Conservation (phyloP, 164 flowering plant genomes). For the Chimonanthus praecox region DNA sequence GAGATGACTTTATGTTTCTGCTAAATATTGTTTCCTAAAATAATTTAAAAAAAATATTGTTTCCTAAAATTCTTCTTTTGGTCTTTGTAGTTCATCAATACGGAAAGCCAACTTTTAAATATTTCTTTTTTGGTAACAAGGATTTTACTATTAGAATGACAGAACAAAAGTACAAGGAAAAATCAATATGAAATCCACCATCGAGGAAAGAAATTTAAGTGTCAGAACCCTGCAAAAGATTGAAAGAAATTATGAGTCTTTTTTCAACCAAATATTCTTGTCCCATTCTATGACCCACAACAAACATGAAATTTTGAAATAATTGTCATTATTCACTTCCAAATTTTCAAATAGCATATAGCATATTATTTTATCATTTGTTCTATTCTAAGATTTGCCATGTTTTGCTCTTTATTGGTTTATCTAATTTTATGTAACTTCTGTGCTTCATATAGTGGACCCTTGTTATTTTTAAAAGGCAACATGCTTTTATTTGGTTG, state of each 20-base stretch:
- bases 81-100: too few relatives aligned
- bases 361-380: neutral
- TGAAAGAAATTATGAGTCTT: neutral
- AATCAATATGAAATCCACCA: too few relatives aligned
- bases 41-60: neutral
- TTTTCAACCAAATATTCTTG: neutral
- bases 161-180: too few relatives aligned
- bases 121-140: too few relatives aligned
- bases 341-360: neutral
- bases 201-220: too few relatives aligned
- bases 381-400: too few relatives aligned
- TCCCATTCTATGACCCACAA: neutral
- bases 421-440: too few relatives aligned
- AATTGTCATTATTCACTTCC: neutral
- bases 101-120: too few relatives aligned
- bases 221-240: too few relatives aligned
- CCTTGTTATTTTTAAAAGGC: too few relatives aligned
- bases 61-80: neutral
- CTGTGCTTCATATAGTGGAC: neutral
- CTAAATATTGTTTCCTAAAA: neutral
- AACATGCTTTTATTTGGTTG: neutral
- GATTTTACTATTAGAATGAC: too few relatives aligned
- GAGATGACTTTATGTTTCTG: neutral
- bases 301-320: neutral
- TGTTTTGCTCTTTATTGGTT: neutral